phyloP scores from a whole-genome alignment of 1,284 basidiomycete genomes.

The Ustilago esculenta region DNA sequence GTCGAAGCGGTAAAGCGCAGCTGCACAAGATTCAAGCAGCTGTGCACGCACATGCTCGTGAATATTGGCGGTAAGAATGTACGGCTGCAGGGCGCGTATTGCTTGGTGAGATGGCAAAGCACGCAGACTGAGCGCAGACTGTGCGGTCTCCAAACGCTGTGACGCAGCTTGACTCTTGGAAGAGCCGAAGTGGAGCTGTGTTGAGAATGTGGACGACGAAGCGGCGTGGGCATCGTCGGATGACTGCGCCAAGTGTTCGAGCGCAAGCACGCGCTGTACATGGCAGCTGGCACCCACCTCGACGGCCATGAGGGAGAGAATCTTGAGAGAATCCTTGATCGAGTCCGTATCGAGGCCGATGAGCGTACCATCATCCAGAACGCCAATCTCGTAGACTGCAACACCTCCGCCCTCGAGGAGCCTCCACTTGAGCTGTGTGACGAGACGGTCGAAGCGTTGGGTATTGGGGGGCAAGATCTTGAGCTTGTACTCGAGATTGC shows the following conservation, averaged over 20 bases:
- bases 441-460: slow-evolving; percentile 62
- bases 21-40: slow-evolving; percentile 6
- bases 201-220: too few relatives aligned
- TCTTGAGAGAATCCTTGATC: slow-evolving; percentile 58
- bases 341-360: slow-evolving; percentile 55
- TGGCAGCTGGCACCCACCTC: slow-evolving; percentile 50
- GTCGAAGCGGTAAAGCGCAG: slow-evolving; percentile 30
- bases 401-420: slow-evolving; percentile 63
- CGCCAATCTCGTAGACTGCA: slow-evolving; percentile 65
- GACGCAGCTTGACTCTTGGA: too few relatives aligned
- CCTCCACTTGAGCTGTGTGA: slow-evolving; percentile 66
- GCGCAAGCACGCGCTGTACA: slow-evolving; percentile 31
- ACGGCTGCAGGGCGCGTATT: slow-evolving; percentile 14
- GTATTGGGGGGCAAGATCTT: slow-evolving; percentile 61
- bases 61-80: slow-evolving; percentile 7
- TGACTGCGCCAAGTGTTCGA: too few relatives aligned
- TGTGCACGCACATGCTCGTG: slow-evolving; percentile 2
- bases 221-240: too few relatives aligned
- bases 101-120: slow-evolving; percentile 18
- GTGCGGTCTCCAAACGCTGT: slow-evolving; percentile 1
- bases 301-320: slow-evolving; percentile 56
- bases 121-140: slow-evolving; percentile 28
- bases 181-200: too few relatives aligned
- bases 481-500: slow-evolving; percentile 67
- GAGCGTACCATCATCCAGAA: slow-evolving; percentile 64